A percentile compares a stretch with the other conserved stretches of the same genome.
Conservation (phyloP, 2,329 filamentous ascomycete species). For the Penicillium sp. region DNA sequence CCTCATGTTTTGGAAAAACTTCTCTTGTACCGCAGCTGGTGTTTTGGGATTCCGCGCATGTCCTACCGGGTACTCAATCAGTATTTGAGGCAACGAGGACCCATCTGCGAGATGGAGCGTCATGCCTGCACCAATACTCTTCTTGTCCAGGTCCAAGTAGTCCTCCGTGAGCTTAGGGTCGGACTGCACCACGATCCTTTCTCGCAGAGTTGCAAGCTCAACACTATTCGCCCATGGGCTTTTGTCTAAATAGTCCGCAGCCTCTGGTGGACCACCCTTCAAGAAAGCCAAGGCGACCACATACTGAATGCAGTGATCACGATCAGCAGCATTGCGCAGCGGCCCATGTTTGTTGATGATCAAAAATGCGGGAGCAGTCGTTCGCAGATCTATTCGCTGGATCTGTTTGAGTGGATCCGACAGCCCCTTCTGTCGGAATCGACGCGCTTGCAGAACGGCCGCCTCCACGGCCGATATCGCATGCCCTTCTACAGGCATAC, state of each 20-base stretch:
- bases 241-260: slow-evolving; percentile 29
- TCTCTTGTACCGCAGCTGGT: slow-evolving; percentile 10
- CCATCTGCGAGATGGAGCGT: slow-evolving; percentile 26
- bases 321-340: slow-evolving; percentile 32
- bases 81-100: slow-evolving; percentile 25
- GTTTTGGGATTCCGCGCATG: slow-evolving; percentile 16
- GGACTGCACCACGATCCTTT: slow-evolving; percentile 23
- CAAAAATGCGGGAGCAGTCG: slow-evolving; percentile 26
- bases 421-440: slow-evolving; percentile 12
- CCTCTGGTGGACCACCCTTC: slow-evolving; percentile 27
- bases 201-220: slow-evolving; percentile 23
- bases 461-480: slow-evolving; percentile 36
- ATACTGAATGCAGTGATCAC: slow-evolving; percentile 39
- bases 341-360: slow-evolving; percentile 35
- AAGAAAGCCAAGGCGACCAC: slow-evolving; percentile 33
- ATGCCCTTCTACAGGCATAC: slow-evolving; percentile 35
- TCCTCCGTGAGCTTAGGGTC: slow-evolving; percentile 31
- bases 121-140: slow-evolving; percentile 28
- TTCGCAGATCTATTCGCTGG: slow-evolving; percentile 27
- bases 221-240: slow-evolving; percentile 23
- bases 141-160: slow-evolving; percentile 29
- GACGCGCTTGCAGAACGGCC: slow-evolving; percentile 17
- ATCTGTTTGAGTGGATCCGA: slow-evolving; percentile 20
- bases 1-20: slow-evolving; percentile 20
- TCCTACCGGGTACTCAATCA: slow-evolving; percentile 35